phyloP scores from a whole-genome alignment of 257 asterid genomes.

The Salvia rosmarinus region DNA sequence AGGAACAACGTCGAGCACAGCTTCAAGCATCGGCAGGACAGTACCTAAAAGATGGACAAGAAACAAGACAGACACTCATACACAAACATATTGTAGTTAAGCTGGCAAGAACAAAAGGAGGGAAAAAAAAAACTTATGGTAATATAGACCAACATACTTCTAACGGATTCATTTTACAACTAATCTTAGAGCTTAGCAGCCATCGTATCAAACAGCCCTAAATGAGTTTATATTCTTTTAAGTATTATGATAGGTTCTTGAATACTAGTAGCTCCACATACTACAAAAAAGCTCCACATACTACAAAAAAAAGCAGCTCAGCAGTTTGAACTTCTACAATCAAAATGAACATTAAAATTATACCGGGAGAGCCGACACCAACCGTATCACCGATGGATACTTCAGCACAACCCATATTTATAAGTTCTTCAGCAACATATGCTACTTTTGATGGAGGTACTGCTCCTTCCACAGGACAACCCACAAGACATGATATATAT shows the following conservation, averaged over 20 bases:
- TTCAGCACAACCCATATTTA: constrained; percentile 85
- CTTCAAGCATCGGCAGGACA: constrained; percentile 87
- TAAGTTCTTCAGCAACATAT: constrained; percentile 80
- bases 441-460: constrained; percentile 83
- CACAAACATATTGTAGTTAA: constrained; percentile 4
- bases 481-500: constrained; percentile 90
- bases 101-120: constrained; percentile 1
- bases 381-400: constrained; percentile 95
- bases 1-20: constrained; percentile 80
- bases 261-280: constrained; percentile 11
- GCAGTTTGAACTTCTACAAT: constrained; percentile 26
- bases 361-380: constrained; percentile 99
- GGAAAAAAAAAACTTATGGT: too few relatives aligned
- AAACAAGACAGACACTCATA: constrained; percentile 15
- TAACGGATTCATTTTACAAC: not conserved
- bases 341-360: constrained; percentile 27
- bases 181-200: not conserved
- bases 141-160: too few relatives aligned
- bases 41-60: constrained; percentile 55
- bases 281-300: not conserved
- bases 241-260: constrained; percentile 10
- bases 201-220: not conserved
- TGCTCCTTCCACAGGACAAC: constrained; percentile 95
- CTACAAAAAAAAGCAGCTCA: constrained; percentile 19
- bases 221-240: not conserved